These are phyloP conservation scores for Micromonas commoda DNA, from an alignment of 139 green algal genomes.

Conservation along the genomic window DNA sequence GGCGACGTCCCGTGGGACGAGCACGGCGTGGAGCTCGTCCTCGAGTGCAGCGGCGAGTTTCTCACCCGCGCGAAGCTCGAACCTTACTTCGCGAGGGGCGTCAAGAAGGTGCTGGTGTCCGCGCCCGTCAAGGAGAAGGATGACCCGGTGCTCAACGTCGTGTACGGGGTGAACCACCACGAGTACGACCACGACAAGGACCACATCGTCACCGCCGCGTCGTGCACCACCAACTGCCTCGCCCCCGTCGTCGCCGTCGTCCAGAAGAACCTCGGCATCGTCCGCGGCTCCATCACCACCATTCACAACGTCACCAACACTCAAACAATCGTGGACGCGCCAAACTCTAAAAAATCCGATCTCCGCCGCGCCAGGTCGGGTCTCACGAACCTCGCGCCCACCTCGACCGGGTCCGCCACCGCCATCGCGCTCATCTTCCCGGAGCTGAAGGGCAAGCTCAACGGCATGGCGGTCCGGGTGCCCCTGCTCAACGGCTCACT, in stretches of 20 bases:
- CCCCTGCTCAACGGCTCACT: slow-evolving; percentile 76
- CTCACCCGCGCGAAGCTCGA: slow-evolving; percentile 50
- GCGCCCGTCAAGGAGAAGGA: slow-evolving; percentile 72
- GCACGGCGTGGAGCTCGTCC: slow-evolving; percentile 46
- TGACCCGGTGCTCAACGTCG: slow-evolving; percentile 67
- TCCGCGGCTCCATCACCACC: slow-evolving; percentile 78
- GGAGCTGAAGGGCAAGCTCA: slow-evolving; percentile 84
- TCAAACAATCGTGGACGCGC: slow-evolving; percentile 71
- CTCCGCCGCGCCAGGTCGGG: slow-evolving; percentile 64
- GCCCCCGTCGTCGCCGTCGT: slow-evolving; percentile 62
- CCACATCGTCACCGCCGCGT: slow-evolving; percentile 75
- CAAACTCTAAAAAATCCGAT: slow-evolving; percentile 77
- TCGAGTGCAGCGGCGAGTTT: slow-evolving; percentile 65
- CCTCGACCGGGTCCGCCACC: slow-evolving; percentile 68
- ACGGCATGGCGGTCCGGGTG: slow-evolving; percentile 76
- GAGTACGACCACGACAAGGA: slow-evolving; percentile 58
- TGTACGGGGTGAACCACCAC: slow-evolving; percentile 70
- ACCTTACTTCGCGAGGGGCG: slow-evolving; percentile 56
- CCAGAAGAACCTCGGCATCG: slow-evolving; percentile 72
- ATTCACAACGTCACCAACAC: slow-evolving; percentile 88
- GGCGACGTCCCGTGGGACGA: slow-evolving; percentile 38
- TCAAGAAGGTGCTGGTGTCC: slow-evolving; percentile 65
- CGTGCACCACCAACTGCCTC: slow-evolving; percentile 87
- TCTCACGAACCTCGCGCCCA: slow-evolving; percentile 75
- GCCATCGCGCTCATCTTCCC: slow-evolving; percentile 83